phyloP scores from a whole-genome alignment of 805 yeast genomes.

The Teunomyces cretensis region DNA sequence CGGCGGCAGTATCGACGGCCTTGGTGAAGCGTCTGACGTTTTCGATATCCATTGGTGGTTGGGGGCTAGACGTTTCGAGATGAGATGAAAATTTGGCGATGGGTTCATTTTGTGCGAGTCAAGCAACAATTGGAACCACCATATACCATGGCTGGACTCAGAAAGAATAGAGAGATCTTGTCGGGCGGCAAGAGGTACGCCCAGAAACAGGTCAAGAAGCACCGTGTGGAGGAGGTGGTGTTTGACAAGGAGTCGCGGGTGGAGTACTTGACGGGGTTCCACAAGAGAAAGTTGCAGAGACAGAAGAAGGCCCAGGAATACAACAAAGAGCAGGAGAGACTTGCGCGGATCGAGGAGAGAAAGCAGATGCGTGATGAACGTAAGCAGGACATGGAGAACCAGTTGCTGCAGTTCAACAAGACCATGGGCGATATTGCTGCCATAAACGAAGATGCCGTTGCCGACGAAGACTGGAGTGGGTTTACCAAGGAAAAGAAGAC shows the following conservation, averaged over 20 bases:
- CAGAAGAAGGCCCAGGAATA: conserved; percentile 81
- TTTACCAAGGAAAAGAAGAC: conserved; percentile 17
- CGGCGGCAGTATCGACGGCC: conserved; percentile 38
- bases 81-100: background rate
- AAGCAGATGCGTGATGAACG: conserved; percentile 69
- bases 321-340: conserved; percentile 73
- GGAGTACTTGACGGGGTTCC: conserved; percentile 92
- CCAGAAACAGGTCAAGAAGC: conserved; percentile 61
- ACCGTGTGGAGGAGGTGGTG: conserved; percentile 77
- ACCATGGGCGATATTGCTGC: conserved; percentile 28
- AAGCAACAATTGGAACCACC: no score
- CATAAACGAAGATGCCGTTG: conserved; percentile 8
- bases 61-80: background rate
- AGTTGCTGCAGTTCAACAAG: conserved; percentile 57
- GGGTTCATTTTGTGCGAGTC: background rate
- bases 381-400: conserved; percentile 61
- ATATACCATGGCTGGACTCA: conserved; percentile 24
- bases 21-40: conserved; percentile 39
- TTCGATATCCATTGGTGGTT: conserved; percentile 44
- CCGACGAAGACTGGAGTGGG: conserved; percentile 41
- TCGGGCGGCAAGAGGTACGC: conserved; percentile 85
- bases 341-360: conserved; percentile 74
- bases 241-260: conserved; percentile 78
- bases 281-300: conserved; percentile 86
- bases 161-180: conserved; percentile 76